Conservation (phyloP, 2,329 filamentous ascomycete genomes). For the Paraphoma chrysanthemicola region DNA sequence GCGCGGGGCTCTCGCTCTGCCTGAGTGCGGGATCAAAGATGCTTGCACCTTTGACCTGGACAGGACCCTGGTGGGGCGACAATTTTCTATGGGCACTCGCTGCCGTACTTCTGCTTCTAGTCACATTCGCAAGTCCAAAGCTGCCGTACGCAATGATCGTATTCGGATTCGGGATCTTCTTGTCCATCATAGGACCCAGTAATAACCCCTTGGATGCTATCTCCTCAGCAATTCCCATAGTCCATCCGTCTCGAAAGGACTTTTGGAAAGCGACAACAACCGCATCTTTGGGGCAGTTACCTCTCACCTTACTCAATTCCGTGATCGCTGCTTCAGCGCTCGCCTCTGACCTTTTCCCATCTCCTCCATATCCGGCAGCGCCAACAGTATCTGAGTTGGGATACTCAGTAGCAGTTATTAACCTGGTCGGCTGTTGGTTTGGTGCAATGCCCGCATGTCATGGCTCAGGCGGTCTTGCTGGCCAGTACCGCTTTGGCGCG, state of each 20-base stretch:
- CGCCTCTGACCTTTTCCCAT: conserved; percentile 76
- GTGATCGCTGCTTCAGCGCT: conserved; percentile 86
- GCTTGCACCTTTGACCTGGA: conserved; percentile 73
- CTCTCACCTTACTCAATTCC: conserved; percentile 90
- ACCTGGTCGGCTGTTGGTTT: conserved; percentile 86
- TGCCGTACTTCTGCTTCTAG: conserved; percentile 74
- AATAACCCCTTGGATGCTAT: conserved; percentile 44
- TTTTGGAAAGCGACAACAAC: conserved; percentile 65
- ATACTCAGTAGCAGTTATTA: conserved; percentile 82
- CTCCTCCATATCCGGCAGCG: conserved; percentile 59
- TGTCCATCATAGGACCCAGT: conserved; percentile 61
- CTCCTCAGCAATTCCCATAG: conserved; percentile 59
- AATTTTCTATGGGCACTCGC: conserved; percentile 79
- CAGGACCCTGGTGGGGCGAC: conserved; percentile 70
- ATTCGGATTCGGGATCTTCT: conserved; percentile 71
- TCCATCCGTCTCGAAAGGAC: conserved; percentile 54
- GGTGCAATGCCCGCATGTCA: conserved; percentile 96
- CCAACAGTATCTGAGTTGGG: conserved; percentile 80
- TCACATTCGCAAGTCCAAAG: conserved; percentile 68
- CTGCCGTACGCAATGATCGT: conserved; percentile 81
- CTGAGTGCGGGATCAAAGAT: conserved; percentile 75
- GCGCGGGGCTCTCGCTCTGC: conserved; percentile 83
- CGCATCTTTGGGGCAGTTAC: conserved; percentile 84
- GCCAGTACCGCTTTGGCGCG: conserved; percentile 89
- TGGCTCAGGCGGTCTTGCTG: conserved; percentile 87